Evolutionary conservation across 176 grass and related monocot species (phyloP).

Genomic region (Oryza glaberrima): DNA sequence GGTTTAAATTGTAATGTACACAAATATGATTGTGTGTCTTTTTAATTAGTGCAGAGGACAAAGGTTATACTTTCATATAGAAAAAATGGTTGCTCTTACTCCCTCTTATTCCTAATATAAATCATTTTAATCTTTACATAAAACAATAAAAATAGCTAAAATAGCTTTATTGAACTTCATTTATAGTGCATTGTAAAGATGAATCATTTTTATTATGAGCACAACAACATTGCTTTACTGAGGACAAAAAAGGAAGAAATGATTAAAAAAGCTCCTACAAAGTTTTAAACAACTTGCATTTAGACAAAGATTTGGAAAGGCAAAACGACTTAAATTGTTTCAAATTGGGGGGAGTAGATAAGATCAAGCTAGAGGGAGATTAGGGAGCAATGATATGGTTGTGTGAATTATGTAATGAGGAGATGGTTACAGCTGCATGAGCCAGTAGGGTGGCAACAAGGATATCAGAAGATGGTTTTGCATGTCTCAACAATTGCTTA

Average conservation of each 20-base stretch:
- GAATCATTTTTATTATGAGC: no score
- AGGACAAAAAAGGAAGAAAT: no score
- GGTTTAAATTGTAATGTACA: no score
- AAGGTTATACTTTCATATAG: no score
- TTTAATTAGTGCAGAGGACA: no score
- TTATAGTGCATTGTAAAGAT: no score
- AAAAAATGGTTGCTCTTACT: no score
- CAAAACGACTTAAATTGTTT: not conserved
- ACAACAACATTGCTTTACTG: no score
- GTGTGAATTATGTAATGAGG: not conserved
- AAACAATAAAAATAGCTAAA: not conserved
- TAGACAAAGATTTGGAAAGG: not conserved
- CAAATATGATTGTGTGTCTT: no score
- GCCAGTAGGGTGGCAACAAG: conserved; percentile 43
- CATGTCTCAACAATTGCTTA: conserved; percentile 34
- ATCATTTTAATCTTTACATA: not conserved
- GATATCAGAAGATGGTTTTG: conserved; percentile 14
- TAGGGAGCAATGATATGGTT: not conserved
- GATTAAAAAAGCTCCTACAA: no score
- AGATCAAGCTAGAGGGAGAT: conserved; percentile 22
- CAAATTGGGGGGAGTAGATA: conserved; percentile 9
- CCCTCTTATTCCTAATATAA: no score
- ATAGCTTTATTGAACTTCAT: not conserved
- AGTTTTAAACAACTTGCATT: no score
- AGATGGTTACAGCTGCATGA: conserved; percentile 47